phyloP scores from a whole-genome alignment of 345 rosid genomes.

The Brassica carinata region DNA sequence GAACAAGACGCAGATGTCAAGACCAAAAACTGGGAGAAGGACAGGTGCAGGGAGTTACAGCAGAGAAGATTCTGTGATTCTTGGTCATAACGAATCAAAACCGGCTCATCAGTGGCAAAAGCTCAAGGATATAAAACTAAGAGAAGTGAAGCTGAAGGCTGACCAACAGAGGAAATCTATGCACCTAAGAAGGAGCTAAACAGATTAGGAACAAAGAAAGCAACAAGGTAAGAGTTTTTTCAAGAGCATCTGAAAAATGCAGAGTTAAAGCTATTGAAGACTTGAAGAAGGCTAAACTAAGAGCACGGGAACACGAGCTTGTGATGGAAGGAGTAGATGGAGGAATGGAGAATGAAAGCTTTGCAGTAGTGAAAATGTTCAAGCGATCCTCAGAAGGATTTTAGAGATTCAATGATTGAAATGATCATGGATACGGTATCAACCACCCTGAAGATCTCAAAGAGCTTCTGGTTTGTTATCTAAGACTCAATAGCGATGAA shows the following conservation, averaged over 20 bases:
- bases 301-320: conserved; percentile 41
- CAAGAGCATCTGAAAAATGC: conserved; percentile 63
- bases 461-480: conserved; percentile 84
- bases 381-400: conserved; percentile 69
- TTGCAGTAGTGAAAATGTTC: conserved; percentile 80
- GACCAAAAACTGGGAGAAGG: conserved; percentile 34
- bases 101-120: conserved; percentile 41
- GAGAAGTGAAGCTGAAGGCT: conserved; percentile 50
- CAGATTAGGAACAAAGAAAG: conserved; percentile 51
- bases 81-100: conserved; percentile 32
- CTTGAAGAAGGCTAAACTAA: conserved; percentile 58
- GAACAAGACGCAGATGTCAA: conserved; percentile 33
- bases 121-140: conserved; percentile 51
- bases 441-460: conserved; percentile 66
- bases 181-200: conserved; percentile 55
- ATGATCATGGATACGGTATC: conserved; percentile 77
- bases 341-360: conserved; percentile 52
- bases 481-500: conserved; percentile 68
- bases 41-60: conserved; percentile 33
- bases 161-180: conserved; percentile 73
- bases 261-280: conserved; percentile 65
- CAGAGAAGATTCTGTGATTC: conserved; percentile 33
- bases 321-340: conserved; percentile 28
- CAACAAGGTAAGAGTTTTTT: conserved; percentile 54
- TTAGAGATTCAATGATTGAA: conserved; percentile 87